A percentile compares a stretch with the other conserved stretches of the same genome.
phyloP scores from a whole-genome alignment of 1,139 yeast genomes.

The Suhomyces kunorum region DNA sequence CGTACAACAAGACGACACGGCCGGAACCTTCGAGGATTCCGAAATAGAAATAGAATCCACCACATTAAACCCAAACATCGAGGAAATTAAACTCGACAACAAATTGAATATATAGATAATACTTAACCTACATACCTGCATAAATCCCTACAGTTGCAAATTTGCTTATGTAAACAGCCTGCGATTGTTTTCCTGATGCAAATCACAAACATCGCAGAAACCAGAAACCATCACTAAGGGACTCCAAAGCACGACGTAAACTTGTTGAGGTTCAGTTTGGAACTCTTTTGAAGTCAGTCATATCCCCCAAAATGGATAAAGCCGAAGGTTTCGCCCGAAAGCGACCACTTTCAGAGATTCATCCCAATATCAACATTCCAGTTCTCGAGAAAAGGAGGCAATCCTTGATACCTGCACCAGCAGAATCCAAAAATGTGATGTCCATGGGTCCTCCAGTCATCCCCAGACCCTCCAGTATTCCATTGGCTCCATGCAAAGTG shows the following conservation, averaged over 20 bases:
- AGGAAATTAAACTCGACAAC: neutral
- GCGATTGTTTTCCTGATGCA: conserved; percentile 8
- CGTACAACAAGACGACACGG: conserved; percentile 22
- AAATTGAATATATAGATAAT: neutral
- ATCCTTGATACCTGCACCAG: neutral
- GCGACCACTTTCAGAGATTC: conserved; percentile 12
- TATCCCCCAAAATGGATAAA: conserved; percentile 3
- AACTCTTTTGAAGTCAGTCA: neutral
- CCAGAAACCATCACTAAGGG: neutral
- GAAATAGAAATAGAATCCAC: conserved; percentile 1
- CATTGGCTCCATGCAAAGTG: conserved; percentile 8
- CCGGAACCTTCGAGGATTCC: conserved; percentile 11
- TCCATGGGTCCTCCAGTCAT: neutral
- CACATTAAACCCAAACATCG: neutral
- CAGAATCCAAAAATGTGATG: neutral
- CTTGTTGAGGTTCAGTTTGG: neutral
- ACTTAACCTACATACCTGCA: too few species aligned
- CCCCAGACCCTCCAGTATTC: conserved; percentile 10
- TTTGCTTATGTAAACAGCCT: conserved; percentile 3
- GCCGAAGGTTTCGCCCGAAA: conserved; percentile 6
- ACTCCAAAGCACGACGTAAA: neutral
- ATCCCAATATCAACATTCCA: conserved; percentile 6
- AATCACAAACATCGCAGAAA: conserved; percentile 2
- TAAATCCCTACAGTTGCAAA: conserved; percentile 5
- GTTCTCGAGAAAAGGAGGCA: conserved; percentile 7